These are phyloP conservation scores for Calonectria pseudoreteaudii DNA, from an alignment of 2,329 filamentous ascomycete genomes.

Conservation along the genomic window DNA sequence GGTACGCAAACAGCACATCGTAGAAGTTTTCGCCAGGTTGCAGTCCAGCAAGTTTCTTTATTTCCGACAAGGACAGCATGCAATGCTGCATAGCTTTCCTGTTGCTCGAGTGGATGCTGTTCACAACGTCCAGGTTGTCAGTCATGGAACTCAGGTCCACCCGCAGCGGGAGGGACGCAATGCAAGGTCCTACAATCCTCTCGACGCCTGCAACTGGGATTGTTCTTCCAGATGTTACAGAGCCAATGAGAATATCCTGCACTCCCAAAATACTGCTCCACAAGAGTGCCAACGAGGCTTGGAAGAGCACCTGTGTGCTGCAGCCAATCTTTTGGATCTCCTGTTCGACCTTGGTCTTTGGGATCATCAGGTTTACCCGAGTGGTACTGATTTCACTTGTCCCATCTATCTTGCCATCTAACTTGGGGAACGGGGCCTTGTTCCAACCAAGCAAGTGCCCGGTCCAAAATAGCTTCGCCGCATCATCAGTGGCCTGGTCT, in stretches of 20 bases:
- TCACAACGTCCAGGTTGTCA: conserved; percentile 71
- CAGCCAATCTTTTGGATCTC: conserved; percentile 57
- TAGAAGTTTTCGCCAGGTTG: conserved; percentile 72
- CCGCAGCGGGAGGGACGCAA: conserved; percentile 81
- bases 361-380: conserved; percentile 30
- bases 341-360: conserved; percentile 39
- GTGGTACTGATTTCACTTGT: conserved; percentile 28
- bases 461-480: conserved; percentile 75
- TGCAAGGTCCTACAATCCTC: conserved; percentile 81
- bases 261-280: conserved; percentile 73
- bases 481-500: conserved; percentile 46
- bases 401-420: conserved; percentile 44
- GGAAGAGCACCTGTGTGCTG: conserved; percentile 79
- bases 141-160: conserved; percentile 65
- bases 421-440: conserved; percentile 66
- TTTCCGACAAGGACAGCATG: conserved; percentile 73
- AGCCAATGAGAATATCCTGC: conserved; percentile 78
- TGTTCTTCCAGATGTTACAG: conserved; percentile 84
- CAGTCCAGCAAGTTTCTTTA: conserved; percentile 71
- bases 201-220: conserved; percentile 79
- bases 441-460: conserved; percentile 70
- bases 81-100: conserved; percentile 74
- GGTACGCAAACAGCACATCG: conserved; percentile 85
- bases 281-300: conserved; percentile 76
- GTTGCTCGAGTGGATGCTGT: conserved; percentile 73